Conservation (phyloP, 1,284 basidiomycete genomes). For the Meira miltonrushii region DNA sequence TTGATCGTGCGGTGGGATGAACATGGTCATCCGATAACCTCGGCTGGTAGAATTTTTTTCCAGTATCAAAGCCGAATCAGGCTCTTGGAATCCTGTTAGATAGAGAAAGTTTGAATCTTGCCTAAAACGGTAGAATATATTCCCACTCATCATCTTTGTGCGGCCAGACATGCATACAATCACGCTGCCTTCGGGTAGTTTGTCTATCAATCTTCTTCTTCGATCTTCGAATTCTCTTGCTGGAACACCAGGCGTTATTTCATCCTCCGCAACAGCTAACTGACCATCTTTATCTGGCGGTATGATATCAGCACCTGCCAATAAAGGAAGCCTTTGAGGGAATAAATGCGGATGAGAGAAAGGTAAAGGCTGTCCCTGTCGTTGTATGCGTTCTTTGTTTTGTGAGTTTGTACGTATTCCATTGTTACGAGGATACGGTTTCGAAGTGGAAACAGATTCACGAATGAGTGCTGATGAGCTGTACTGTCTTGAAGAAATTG, state of each 20-base stretch:
- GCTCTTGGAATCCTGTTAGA: constrained; percentile 75
- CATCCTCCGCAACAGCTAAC: constrained; percentile 49
- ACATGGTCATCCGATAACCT: constrained; percentile 84
- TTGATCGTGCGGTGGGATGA: constrained; percentile 68
- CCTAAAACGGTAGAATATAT: constrained; percentile 73
- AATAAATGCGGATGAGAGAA: constrained; percentile 74
- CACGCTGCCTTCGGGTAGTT: constrained; percentile 68
- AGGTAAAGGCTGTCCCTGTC: constrained; percentile 70
- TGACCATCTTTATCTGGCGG: constrained; percentile 8
- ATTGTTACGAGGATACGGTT: too few species aligned
- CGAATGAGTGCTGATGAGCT: too few species aligned
- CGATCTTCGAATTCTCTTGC: constrained; percentile 76
- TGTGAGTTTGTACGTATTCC: too few species aligned
- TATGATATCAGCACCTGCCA: constrained; percentile 16
- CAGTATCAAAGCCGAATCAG: constrained; percentile 73
- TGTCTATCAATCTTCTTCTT: constrained; percentile 68
- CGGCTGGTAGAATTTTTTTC: constrained; percentile 55
- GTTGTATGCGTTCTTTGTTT: too few species aligned
- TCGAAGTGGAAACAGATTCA: too few species aligned
- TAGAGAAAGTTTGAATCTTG: constrained; percentile 58
- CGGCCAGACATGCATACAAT: constrained; percentile 76
- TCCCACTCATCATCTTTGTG: constrained; percentile 68
- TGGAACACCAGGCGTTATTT: constrained; percentile 81
- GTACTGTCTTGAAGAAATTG: too few species aligned
- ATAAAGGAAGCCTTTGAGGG: constrained; percentile 48